Conservation (phyloP, 148 eudicot species). For the Rhododendron mucronatum region DNA sequence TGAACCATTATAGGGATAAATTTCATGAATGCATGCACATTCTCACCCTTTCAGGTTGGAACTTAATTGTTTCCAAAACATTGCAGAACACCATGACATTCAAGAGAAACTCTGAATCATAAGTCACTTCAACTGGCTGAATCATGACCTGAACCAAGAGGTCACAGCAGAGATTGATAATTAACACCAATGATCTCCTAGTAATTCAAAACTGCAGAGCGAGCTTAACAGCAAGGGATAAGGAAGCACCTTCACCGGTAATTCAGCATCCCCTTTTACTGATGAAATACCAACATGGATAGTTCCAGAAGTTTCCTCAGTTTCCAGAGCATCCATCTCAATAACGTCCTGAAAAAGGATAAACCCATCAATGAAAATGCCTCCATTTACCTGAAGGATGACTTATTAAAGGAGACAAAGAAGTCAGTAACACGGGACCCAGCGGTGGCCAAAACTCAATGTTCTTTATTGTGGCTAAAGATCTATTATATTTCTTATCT, state of each 20-base stretch:
- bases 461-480: not conserved
- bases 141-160: conserved; percentile 49
- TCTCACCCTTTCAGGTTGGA: conserved; percentile 62
- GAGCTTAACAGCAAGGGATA: not conserved
- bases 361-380: not conserved
- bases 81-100: conserved; percentile 51
- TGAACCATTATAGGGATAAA: not conserved
- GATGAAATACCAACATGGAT: conserved; percentile 51
- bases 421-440: not conserved
- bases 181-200: not conserved
- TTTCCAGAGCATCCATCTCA: conserved; percentile 26
- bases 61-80: conserved; percentile 36
- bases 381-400: not conserved
- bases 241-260: conserved; percentile 51
- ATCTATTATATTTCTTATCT: not conserved
- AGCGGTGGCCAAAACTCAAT: not conserved
- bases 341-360: conserved; percentile 28
- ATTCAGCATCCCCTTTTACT: conserved; percentile 28
- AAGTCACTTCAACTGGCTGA: conserved; percentile 55
- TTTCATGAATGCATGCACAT: not conserved
- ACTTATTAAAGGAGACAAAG: not conserved
- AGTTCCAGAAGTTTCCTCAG: conserved; percentile 39
- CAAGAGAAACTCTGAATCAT: conserved; percentile 44
- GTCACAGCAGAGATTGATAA: not conserved
- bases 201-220: not conserved